Evolutionary conservation across 2,329 filamentous ascomycete species (phyloP), one percentile per base, ranked within the genome.

Genomic region (Alternaria dauci): DNA sequence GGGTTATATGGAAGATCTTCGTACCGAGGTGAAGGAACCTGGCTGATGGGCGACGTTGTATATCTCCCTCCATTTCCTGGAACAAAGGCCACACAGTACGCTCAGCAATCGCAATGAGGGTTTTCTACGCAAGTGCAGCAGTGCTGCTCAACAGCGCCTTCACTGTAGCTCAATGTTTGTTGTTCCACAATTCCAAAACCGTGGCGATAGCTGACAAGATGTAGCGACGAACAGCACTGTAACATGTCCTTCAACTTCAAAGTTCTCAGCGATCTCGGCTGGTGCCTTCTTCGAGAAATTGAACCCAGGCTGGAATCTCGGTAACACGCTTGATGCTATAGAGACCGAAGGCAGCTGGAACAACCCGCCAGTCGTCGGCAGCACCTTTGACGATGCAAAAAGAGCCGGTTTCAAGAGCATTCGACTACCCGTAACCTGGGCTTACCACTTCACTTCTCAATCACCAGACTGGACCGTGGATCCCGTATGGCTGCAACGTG

Each of bases 301-400:
- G 41, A 84, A 84, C 50, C 78, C 85, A 0, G 86, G 86, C 8
- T 88, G 86, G 86, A 88, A 88, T 63, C 66, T 88, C 8, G 87
- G 86, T 9, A 88, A 88, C 57, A 87, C 85, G 0, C 80, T 88
- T 30, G 87, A 88, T 68, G 85, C 85, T 1, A 74, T 82, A 8
- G 82, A 85, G 5, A 78, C 82, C 50, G 87, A 89, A 70, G 85
- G 84, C 5, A 84, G 82, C 2, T 89, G 86, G 86, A 86, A 86
- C 64, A 88, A 88, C 58, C 78, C 82, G 0, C 80, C 83, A 0
- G 85, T 87, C 1, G 76, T 81, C 6, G 77, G 76, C 2, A 70
- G 72, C 1, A 87, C 85, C 0, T 86, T 89, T 58, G 79, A 84
- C 43, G 77, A 83, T 52, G 79, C 86, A 34, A 84, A 85, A 68